These are phyloP conservation scores for Torrubiellomyces zombiae DNA, from an alignment of 2,329 filamentous ascomycete genomes.

Conservation along the genomic window DNA sequence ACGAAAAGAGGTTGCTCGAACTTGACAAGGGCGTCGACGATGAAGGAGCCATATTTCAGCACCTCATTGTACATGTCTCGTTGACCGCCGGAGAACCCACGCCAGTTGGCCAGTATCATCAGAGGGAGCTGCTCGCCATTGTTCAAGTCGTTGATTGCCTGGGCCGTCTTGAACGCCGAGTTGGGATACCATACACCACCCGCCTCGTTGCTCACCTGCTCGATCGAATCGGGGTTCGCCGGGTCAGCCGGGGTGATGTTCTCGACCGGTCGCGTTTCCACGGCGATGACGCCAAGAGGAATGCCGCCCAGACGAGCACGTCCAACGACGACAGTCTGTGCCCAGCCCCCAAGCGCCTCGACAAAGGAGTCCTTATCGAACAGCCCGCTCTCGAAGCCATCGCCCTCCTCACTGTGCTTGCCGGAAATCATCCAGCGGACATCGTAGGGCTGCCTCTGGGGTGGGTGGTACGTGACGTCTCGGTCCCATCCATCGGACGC, in stretches of 20 bases:
- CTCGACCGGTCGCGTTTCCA: constrained; percentile 91
- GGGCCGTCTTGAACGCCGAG: constrained; percentile 98
- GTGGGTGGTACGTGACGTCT: constrained; percentile 69
- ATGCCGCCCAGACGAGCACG: constrained; percentile 94
- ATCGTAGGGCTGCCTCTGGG: constrained; percentile 75
- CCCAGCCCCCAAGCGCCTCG: constrained; percentile 92
- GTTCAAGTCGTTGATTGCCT: constrained; percentile 98
- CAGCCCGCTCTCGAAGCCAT: constrained; percentile 68
- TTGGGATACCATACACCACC: constrained; percentile 99
- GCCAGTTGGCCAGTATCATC: constrained; percentile 99
- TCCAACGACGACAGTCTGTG: constrained; percentile 87
- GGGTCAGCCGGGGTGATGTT: constrained; percentile 94
- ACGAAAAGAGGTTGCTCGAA: constrained; percentile 98
- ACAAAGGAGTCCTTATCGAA: constrained; percentile 97
- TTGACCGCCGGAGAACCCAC: constrained; percentile 98
- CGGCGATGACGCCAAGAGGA: constrained; percentile 93
- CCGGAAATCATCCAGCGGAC: constrained; percentile 87
- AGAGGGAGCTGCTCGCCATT: constrained; percentile 92
- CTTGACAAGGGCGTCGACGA: constrained; percentile 94
- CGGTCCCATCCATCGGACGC: constrained; percentile 82
- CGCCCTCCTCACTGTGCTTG: constrained; percentile 55
- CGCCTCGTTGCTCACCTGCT: constrained; percentile 86
- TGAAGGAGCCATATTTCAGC: constrained; percentile 97
- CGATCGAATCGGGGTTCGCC: constrained; percentile 94
- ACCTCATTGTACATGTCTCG: constrained; percentile 99